phyloP scores from a whole-genome alignment of 768 basidiomycete species.

The Sutorius australiensis region DNA sequence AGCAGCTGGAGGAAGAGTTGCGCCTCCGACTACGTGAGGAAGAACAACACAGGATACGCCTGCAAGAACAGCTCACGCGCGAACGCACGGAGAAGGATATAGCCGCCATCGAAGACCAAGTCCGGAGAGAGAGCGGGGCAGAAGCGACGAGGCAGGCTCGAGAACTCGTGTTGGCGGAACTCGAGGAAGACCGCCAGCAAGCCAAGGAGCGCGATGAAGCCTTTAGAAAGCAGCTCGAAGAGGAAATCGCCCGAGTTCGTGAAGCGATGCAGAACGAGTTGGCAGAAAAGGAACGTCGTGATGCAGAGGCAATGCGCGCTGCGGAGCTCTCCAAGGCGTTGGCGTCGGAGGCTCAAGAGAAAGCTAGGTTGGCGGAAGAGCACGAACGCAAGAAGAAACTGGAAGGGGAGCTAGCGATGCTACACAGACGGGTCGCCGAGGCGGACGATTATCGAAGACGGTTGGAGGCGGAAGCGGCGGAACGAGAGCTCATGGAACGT shows the following conservation, averaged over 20 bases:
- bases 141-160: conserved; percentile 13
- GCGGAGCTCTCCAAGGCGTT: conserved; percentile 26
- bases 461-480: conserved; percentile 26
- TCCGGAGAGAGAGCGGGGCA: conserved; percentile 19
- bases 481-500: conserved; percentile 27
- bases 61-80: conserved; percentile 27
- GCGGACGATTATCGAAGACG: conserved; percentile 27
- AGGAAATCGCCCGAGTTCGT: conserved; percentile 26
- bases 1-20: conserved; percentile 26
- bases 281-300: conserved; percentile 21
- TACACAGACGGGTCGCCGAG: conserved; percentile 25
- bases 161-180: conserved; percentile 20
- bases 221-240: conserved; percentile 24
- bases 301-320: conserved; percentile 25
- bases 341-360: conserved; percentile 30
- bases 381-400: conserved; percentile 27
- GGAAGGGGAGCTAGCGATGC: conserved; percentile 25
- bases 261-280: conserved; percentile 21
- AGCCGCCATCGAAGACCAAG: conserved; percentile 14
- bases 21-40: conserved; percentile 28
- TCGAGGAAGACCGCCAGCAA: conserved; percentile 28
- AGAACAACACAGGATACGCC: conserved; percentile 20
- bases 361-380: conserved; percentile 27
- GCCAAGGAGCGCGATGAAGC: conserved; percentile 22
- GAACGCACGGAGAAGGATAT: conserved; percentile 19